Conservation (phyloP, 108 stramenopile genomes). For the Nannochloropsis oceanica region DNA sequence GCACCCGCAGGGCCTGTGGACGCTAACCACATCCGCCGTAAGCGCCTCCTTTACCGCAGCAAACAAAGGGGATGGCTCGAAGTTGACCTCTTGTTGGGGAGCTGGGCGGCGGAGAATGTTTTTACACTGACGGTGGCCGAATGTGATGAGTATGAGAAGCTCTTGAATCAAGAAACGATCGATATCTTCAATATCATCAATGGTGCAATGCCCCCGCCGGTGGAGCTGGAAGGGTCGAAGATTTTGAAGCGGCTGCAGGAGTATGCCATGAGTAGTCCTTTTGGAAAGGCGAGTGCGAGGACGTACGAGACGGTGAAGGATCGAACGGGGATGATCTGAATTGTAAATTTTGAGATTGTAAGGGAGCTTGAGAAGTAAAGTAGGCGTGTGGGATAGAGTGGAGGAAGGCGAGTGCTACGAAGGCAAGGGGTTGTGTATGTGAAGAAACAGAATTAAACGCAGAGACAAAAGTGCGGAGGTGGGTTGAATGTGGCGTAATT, state of each 20-base stretch:
- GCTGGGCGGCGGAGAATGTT: conserved; percentile 88
- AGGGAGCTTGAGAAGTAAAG: too few species aligned
- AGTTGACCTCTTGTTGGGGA: conserved; percentile 91
- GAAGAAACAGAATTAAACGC: too few species aligned
- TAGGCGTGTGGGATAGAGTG: too few species aligned
- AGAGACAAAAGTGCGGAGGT: too few species aligned
- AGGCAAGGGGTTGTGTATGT: too few species aligned
- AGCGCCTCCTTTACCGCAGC: conserved; percentile 81
- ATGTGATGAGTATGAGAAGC: conserved; percentile 78
- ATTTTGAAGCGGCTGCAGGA: conserved; percentile 29
- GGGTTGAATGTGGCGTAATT: too few species aligned
- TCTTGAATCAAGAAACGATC: conserved; percentile 94
- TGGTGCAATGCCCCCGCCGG: conserved; percentile 23
- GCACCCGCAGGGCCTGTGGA: background rate
- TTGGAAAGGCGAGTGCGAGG: background rate
- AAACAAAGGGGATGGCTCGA: conserved; percentile 93
- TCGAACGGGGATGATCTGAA: background rate
- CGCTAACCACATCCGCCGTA: conserved; percentile 38
- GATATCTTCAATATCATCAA: conserved; percentile 97
- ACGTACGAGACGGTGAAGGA: background rate
- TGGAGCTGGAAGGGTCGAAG: background rate
- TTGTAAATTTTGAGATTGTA: background rate
- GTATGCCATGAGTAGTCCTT: background rate
- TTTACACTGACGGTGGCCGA: conserved; percentile 48
- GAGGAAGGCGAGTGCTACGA: too few species aligned